Percentiles rank a stretch among this genome's conserved stretches.
phyloP scores from a whole-genome alignment of 75 land plant genomes.

The Adiantum capillusveneris region DNA sequence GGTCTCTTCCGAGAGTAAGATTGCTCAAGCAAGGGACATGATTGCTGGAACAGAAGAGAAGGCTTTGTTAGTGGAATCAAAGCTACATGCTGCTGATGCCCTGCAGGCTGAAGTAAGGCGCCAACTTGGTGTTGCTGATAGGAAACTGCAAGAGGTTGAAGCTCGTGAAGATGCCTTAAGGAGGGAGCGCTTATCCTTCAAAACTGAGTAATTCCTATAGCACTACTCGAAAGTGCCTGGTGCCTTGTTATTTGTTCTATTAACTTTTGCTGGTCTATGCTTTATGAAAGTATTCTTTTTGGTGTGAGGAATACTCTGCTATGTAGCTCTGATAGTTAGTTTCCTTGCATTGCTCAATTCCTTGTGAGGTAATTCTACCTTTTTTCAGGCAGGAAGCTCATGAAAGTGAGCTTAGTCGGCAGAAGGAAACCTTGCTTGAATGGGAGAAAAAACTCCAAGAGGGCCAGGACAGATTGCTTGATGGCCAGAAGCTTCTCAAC shows the following conservation, averaged over 20 bases:
- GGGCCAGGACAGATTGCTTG: conserved; percentile 59
- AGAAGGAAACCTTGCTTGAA: conserved; percentile 50
- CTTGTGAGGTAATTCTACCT: too few species aligned
- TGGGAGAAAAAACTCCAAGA: conserved; percentile 49
- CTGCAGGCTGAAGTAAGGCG: conserved; percentile 63
- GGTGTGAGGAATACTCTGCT: too few species aligned
- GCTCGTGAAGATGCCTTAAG: conserved; percentile 92
- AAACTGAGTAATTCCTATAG: conserved; percentile 48
- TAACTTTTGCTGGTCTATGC: too few species aligned
- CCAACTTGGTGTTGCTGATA: conserved; percentile 46
- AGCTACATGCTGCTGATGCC: conserved; percentile 61
- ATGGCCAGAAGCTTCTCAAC: conserved; percentile 56
- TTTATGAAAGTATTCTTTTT: too few species aligned
- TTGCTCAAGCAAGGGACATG: conserved; percentile 65
- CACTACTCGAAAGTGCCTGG: neutral
- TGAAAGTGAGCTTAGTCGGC: conserved; percentile 45
- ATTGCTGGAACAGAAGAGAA: conserved; percentile 52
- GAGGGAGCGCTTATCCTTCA: conserved; percentile 45
- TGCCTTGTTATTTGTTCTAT: too few species aligned
- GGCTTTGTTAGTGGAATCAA: conserved; percentile 51
- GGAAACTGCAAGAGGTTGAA: conserved; percentile 81
- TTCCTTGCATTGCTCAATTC: too few species aligned
- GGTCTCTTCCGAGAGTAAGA: conserved; percentile 58
- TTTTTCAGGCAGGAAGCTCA: conserved; percentile 40
- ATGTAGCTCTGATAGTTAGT: too few species aligned